Base-by-base conservation (phyloP, 1,139 yeast genomes). In the Candida freyschussii region DNA sequence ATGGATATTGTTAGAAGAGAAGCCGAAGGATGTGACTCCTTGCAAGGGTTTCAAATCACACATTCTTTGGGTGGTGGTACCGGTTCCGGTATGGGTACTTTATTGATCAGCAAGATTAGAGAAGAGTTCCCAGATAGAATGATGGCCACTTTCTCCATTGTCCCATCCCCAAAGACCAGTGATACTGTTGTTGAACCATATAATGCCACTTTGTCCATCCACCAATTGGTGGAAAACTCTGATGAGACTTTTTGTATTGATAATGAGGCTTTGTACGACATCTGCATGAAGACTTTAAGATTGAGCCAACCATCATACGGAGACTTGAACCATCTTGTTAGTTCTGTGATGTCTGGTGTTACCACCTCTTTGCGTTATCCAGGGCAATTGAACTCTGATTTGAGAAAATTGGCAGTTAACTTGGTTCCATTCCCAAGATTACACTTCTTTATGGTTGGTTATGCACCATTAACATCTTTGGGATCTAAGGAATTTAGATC, bases 11-110 rank as follows among this genome's bases (percentile, higher is more conserved):
- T 91, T 43, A 84, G 98, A 70, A 89, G 91, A 62, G 87, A 89
- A 73, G 80, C 96, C 30, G 98, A 91, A 63, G 94, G 86, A 59
- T 86, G 96, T 71, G 95, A 85, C 55, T 96, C 97, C 32, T 75
- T 91, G 53, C 98, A 91, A 67, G 98, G 98, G 43, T 91, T 91
- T 69, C 72, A 89, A 50, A 87, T 91, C 65, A 89, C 96, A 27
- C 98, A 91, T 63, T 91, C 97, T 15, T 74, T 91, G 50, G 98
- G 98, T 60, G 98, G 98, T 68, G 98, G 98, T 75, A 91, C 98
- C 38, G 98, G 98, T 56, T 89, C 97, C 21, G 98, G 98, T 57
- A 79, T 91, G 60, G 98, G 98, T 38, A 89, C 98, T 26, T 72
- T 91, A 50, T 75, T 91, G 56, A 75, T 91, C 37, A 34, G 39